phyloP scores from a whole-genome alignment of 345 rosid genomes.

The Arabis hirsuta region DNA sequence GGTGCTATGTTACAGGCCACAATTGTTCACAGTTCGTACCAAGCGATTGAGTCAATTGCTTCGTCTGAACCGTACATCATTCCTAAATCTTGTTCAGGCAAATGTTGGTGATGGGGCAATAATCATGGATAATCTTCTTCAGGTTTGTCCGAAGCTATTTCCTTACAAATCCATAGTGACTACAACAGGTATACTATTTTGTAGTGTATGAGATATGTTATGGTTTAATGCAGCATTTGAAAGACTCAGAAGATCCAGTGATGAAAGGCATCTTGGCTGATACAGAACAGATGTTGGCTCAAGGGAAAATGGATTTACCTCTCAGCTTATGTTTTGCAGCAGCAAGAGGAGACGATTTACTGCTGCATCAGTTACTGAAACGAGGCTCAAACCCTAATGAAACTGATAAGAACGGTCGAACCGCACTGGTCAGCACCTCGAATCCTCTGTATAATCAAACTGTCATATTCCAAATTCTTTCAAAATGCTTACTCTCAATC shows the following conservation, averaged over 20 bases:
- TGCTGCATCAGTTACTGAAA: constrained; percentile 72
- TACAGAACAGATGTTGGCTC: constrained; percentile 75
- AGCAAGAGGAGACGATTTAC: constrained; percentile 74
- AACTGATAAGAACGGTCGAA: constrained; percentile 60
- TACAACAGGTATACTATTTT: not conserved
- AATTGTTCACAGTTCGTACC: constrained; percentile 80
- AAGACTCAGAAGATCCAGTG: constrained; percentile 61
- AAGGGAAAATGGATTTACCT: constrained; percentile 81
- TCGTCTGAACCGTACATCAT: constrained; percentile 76
- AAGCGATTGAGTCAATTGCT: constrained; percentile 79
- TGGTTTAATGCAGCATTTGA: constrained; percentile 65
- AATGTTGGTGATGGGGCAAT: constrained; percentile 88
- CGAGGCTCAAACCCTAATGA: constrained; percentile 76
- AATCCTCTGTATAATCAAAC: constrained; percentile 12
- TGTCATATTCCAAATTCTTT: not conserved
- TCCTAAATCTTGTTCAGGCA: constrained; percentile 70
- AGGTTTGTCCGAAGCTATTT: constrained; percentile 51
- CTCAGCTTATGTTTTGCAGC: constrained; percentile 82
- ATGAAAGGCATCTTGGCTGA: constrained; percentile 65
- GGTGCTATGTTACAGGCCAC: constrained; percentile 81
- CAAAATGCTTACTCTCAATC: not conserved
- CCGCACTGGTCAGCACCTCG: constrained; percentile 60
- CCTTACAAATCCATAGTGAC: constrained; percentile 1
- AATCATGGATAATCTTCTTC: constrained; percentile 87
- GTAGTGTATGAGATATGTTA: not conserved